phyloP scores from a whole-genome alignment of 208 protist genomes.

The Angomonas ambiguus region DNA sequence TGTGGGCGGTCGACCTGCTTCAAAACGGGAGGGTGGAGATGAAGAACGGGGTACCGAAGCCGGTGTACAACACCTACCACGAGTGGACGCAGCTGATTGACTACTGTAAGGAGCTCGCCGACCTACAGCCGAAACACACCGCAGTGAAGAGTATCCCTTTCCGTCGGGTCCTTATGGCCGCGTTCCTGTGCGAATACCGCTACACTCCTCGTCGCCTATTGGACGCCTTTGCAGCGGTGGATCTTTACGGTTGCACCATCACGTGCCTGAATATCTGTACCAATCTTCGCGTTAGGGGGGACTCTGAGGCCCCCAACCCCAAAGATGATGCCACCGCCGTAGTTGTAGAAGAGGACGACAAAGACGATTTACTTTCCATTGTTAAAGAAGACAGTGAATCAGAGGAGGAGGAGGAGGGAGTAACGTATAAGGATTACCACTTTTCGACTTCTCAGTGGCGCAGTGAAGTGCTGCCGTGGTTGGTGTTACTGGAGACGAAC shows the following conservation, averaged over 20 bases:
- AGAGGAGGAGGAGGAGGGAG: background rate
- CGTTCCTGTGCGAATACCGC: constrained; percentile 39
- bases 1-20: constrained; percentile 57
- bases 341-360: constrained; percentile 3
- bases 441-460: background rate
- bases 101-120: constrained; percentile 45
- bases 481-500: background rate
- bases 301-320: background rate
- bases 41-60: constrained; percentile 11
- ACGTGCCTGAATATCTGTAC: constrained; percentile 60
- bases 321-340: background rate
- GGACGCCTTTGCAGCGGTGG: constrained; percentile 29
- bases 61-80: constrained; percentile 31
- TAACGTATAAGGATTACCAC: background rate
- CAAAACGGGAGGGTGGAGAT: background rate
- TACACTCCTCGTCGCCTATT: constrained; percentile 43
- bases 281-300: constrained; percentile 20
- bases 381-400: background rate
- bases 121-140: constrained; percentile 24
- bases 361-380: background rate
- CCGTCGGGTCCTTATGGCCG: constrained; percentile 41
- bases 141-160: constrained; percentile 35
- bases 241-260: constrained; percentile 66
- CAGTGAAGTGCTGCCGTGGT: background rate
- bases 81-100: constrained; percentile 47